phyloP scores from a whole-genome alignment of 2,329 filamentous ascomycete species.

The Ophiognomonia clavigignenti-juglandacearum region DNA sequence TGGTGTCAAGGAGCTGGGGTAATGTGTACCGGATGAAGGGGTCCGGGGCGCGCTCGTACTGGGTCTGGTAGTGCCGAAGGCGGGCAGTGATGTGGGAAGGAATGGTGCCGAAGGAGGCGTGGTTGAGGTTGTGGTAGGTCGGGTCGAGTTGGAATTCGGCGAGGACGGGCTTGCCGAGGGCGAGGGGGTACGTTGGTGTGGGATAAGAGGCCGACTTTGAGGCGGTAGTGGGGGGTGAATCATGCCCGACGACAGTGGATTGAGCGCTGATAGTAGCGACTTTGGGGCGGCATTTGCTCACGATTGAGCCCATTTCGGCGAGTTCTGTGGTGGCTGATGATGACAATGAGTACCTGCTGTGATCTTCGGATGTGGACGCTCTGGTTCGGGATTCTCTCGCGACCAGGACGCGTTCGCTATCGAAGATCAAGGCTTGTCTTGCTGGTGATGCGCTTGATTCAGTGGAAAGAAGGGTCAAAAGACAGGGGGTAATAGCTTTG shows the following conservation, averaged over 20 bases:
- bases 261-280: background rate
- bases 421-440: too few species aligned
- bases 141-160: conserved; percentile 67
- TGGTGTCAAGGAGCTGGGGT: conserved; percentile 56
- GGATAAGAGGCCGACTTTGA: background rate
- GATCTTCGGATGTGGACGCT: too few species aligned
- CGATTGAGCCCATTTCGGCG: background rate
- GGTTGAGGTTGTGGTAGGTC: conserved; percentile 70
- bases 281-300: background rate
- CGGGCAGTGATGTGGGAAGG: conserved; percentile 57
- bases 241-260: background rate
- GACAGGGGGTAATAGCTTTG: too few species aligned
- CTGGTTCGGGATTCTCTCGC: too few species aligned
- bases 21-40: conserved; percentile 68
- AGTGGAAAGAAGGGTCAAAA: too few species aligned
- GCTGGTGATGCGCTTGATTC: too few species aligned
- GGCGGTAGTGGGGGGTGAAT: background rate
- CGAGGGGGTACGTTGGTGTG: background rate
- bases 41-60: conserved; percentile 66
- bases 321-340: too few species aligned
- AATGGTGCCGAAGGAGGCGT: conserved; percentile 78
- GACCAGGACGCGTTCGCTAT: too few species aligned
- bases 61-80: conserved; percentile 61
- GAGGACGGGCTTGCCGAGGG: conserved; percentile 38
- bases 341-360: too few species aligned